phyloP scores from a whole-genome alignment of 768 basidiomycete species.

The Tremella yokohamensis region DNA sequence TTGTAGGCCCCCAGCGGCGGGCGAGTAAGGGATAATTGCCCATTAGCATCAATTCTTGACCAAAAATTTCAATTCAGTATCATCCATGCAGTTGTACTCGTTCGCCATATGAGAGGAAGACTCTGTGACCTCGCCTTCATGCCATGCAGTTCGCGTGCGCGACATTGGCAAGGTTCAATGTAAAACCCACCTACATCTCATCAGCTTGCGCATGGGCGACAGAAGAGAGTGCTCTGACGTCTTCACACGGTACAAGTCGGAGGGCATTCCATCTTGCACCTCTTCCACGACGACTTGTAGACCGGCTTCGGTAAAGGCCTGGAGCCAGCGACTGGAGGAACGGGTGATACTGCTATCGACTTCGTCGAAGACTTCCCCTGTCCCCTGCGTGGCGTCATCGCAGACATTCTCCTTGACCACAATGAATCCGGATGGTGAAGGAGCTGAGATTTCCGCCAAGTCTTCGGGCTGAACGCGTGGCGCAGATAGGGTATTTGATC shows the following conservation, averaged over 20 bases:
- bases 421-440: constrained; percentile 52
- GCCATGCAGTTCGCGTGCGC: too few species aligned
- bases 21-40: too few species aligned
- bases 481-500: constrained; percentile 30
- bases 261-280: constrained; percentile 77
- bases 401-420: constrained; percentile 92
- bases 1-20: too few species aligned
- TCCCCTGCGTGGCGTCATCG: constrained; percentile 58
- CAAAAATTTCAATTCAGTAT: too few species aligned
- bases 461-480: not conserved
- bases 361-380: constrained; percentile 68
- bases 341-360: constrained; percentile 87
- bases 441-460: too few species aligned
- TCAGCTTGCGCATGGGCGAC: not conserved
- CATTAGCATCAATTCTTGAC: too few species aligned
- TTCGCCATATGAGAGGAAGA: too few species aligned
- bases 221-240: constrained; percentile 57
- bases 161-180: not conserved
- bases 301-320: constrained; percentile 69
- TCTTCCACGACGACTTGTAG: constrained; percentile 68
- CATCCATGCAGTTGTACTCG: too few species aligned
- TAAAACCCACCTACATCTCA: constrained; percentile 15
- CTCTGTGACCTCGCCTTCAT: too few species aligned
- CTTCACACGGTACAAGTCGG: constrained; percentile 76
- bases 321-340: constrained; percentile 64